A percentile compares a stretch with the other conserved stretches of the same genome.
Conservation (phyloP, 1,284 basidiomycete genomes). For the Pisolithus thermaeus region DNA sequence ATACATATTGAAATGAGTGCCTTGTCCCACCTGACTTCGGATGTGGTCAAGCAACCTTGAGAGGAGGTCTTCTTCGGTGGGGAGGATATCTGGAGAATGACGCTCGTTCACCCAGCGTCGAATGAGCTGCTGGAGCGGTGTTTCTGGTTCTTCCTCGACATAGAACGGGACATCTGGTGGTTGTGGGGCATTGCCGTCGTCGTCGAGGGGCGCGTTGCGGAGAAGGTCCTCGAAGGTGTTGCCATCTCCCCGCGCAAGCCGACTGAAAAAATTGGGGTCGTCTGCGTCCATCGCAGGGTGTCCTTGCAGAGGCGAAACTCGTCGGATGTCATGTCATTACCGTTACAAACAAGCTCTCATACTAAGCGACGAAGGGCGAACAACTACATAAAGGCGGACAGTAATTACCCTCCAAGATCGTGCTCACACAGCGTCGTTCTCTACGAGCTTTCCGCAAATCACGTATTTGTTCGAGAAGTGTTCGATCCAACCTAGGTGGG, state of each 20-base stretch:
- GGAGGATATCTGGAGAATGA: constrained; percentile 74
- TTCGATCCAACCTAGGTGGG: constrained; percentile 71
- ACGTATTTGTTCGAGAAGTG: constrained; percentile 89
- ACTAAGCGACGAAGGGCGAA: background rate
- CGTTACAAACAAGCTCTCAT: background rate
- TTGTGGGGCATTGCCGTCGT: constrained; percentile 16
- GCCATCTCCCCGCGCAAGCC: constrained; percentile 12
- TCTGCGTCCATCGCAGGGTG: constrained; percentile 20
- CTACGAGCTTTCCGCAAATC: constrained; percentile 77
- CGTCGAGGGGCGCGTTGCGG: constrained; percentile 19
- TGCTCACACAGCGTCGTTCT: constrained; percentile 49
- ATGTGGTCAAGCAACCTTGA: constrained; percentile 74
- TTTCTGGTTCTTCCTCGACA: constrained; percentile 28
- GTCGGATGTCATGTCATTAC: background rate
- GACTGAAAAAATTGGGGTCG: constrained; percentile 25
- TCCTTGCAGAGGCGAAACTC: background rate
- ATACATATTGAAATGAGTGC: constrained; percentile 15
- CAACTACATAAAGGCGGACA: background rate
- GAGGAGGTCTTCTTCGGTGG: constrained; percentile 71
- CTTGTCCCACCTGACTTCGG: constrained; percentile 69
- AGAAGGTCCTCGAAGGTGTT: constrained; percentile 24
- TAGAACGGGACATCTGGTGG: constrained; percentile 10
- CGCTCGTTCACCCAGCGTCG: constrained; percentile 85
- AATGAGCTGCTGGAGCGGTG: constrained; percentile 57
- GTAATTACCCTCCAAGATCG: background rate